A percentile compares a stretch with the other conserved stretches of the same genome.
phyloP scores from a whole-genome alignment of 106 monocot species.

The Alisma plantagoaquatica region DNA sequence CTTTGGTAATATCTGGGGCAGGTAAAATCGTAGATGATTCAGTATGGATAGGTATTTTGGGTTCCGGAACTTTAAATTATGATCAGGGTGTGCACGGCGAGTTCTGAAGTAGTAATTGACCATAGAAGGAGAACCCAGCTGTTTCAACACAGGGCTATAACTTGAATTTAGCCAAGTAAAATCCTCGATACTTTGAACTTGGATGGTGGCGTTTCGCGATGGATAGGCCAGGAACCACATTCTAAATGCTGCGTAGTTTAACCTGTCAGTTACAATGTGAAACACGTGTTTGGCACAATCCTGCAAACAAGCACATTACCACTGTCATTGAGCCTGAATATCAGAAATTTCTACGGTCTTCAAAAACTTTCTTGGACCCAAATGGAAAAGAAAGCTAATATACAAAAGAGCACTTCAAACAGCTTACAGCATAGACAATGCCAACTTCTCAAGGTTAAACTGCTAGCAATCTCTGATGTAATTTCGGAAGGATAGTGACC shows the following conservation, averaged over 20 bases:
- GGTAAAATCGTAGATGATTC: constrained; percentile 40
- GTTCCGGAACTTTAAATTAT: constrained; percentile 36
- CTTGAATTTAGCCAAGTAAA: constrained; percentile 39
- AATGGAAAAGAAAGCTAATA: no score
- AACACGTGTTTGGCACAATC: constrained; percentile 32
- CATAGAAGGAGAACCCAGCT: constrained; percentile 34
- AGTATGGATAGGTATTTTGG: constrained; percentile 47
- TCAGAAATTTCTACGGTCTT: background rate
- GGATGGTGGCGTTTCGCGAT: constrained; percentile 26
- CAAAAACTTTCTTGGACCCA: no score
- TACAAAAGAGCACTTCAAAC: background rate
- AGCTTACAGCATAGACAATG: background rate
- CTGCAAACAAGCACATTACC: constrained; percentile 8
- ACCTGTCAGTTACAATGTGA: constrained; percentile 35
- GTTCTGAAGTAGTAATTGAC: constrained; percentile 30
- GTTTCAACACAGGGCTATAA: constrained; percentile 36
- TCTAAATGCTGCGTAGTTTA: constrained; percentile 36
- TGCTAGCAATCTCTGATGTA: no score
- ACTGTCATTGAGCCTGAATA: background rate
- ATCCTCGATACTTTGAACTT: constrained; percentile 32
- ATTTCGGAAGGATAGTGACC: no score
- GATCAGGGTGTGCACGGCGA: constrained; percentile 12
- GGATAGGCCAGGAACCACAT: constrained; percentile 37
- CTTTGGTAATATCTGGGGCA: constrained; percentile 37
- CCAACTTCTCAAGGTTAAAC: background rate